A percentile compares a stretch with the other conserved stretches of the same genome.
Conservation (phyloP, 202 grass and related monocot genomes). For the Tripidium arundinaceum region DNA sequence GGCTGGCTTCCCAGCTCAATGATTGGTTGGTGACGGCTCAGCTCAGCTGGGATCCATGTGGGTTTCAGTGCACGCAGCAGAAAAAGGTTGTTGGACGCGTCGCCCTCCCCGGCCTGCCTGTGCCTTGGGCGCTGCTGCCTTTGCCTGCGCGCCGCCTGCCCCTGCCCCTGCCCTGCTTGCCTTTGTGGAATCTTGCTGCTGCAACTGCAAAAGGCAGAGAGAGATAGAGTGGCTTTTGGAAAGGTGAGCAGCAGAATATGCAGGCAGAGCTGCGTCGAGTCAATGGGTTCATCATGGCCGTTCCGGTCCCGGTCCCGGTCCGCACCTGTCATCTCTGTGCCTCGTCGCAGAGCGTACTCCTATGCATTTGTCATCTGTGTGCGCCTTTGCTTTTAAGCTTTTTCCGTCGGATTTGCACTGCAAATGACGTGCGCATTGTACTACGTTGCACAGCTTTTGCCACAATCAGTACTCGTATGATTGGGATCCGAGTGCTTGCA, state of each 20-base stretch:
- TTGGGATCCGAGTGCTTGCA: neutral
- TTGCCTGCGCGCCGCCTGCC: no score
- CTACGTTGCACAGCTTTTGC: conserved; percentile 2
- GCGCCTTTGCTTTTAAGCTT: no score
- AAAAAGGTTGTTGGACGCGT: conserved; percentile 40
- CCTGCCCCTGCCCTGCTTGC: no score
- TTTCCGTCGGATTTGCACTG: conserved; percentile 31
- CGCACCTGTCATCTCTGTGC: no score
- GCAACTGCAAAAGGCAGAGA: neutral
- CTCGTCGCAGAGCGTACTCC: neutral
- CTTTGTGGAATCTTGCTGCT: conserved; percentile 38
- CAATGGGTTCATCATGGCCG: conserved; percentile 28
- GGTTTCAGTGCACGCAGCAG: conserved; percentile 49
- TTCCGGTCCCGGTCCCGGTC: neutral
- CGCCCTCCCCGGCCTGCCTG: neutral
- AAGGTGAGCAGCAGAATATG: conserved; percentile 32
- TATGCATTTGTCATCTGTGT: conserved; percentile 18
- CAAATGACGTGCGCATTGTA: conserved; percentile 19
- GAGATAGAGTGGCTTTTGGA: conserved; percentile 28
- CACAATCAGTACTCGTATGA: conserved; percentile 31
- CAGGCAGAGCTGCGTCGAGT: conserved; percentile 7
- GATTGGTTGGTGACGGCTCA: conserved; percentile 53
- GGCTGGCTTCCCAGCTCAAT: conserved; percentile 33
- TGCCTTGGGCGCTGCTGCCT: conserved; percentile 17
- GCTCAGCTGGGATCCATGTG: conserved; percentile 41